Base-by-base conservation (phyloP, 345 rosid genomes). In the Brassica cretica region DNA sequence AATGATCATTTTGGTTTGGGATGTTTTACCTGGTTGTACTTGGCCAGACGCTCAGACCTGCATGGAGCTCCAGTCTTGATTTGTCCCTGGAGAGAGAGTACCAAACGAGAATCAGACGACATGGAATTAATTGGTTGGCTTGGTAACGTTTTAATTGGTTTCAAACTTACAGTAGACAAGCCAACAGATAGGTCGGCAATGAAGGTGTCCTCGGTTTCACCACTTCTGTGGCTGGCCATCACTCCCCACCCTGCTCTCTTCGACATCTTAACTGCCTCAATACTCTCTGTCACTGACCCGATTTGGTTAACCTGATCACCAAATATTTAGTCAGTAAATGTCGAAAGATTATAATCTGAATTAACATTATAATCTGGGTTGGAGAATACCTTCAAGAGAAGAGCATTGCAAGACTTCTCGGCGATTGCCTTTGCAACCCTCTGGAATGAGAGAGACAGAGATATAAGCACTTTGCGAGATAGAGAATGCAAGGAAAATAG, bases 41-140 rank as follows among this genome's bases (percentile, higher is more conserved):
- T 95, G 5, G 98, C 98, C 58, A 95, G 93, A 63, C 98, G 89
- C 88, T 95, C 99, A 0, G 99, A 95, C 82, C 99, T 88, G 91
- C 98, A 91, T n/a, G 99, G 98, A 41, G 98, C 98, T 69, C 99
- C 99, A 0, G 99, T 95, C 84, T 95, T 95, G 67, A 95, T 95
- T 78, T 95, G 99, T 49, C 97, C 97, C 98, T 95, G 86, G n/a
- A 37, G 6, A 63, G 16, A 63, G 58, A 68, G 29, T 2, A 37
- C 53, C 68, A 46, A 58, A 55, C 70, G 62, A 19, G 37, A 59
- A 25, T 39, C 41, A 3, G 15, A 0, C 4, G 4, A 29, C 25
- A 7, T 4, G 12, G 32, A 27, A 27, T 0, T 27, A 27, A 51
- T 9, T 16, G 27, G 27, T 16, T 37, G 8, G 8, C 2, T 15